Conservation (phyloP, 768 basidiomycete species). For the Imleria badia region DNA sequence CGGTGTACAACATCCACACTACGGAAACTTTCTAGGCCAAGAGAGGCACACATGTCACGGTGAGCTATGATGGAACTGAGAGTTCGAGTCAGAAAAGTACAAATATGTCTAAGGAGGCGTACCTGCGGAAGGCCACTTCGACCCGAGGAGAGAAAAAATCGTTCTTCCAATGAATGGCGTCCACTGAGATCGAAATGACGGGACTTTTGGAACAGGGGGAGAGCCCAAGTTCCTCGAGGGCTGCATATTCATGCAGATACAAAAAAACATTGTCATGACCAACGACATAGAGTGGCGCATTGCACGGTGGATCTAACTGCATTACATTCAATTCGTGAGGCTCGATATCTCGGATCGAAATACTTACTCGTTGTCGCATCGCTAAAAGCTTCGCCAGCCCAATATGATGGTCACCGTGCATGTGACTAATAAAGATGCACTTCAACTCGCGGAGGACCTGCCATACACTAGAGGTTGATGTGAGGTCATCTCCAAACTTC, state of each 20-base stretch:
- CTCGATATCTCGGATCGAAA: neutral
- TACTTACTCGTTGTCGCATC: slow-evolving; percentile 61
- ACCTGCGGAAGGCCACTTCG: slow-evolving; percentile 7
- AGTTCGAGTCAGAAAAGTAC: neutral
- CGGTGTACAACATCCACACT: slow-evolving; percentile 78
- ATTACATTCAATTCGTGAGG: neutral
- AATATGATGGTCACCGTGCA: slow-evolving; percentile 91
- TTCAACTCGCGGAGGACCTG: slow-evolving; percentile 65
- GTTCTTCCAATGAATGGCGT: slow-evolving; percentile 51
- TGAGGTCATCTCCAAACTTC: slow-evolving; percentile 59
- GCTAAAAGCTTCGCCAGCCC: slow-evolving; percentile 75
- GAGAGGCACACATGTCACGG: slow-evolving; percentile 43
- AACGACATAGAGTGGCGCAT: slow-evolving; percentile 70
- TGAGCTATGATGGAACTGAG: slow-evolving; percentile 46
- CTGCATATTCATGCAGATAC: slow-evolving; percentile 71
- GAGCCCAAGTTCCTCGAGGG: slow-evolving; percentile 72
- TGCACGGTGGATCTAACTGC: slow-evolving; percentile 64
- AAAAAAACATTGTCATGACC: slow-evolving; percentile 52
- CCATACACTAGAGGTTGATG: slow-evolving; percentile 43
- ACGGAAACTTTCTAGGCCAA: slow-evolving; percentile 59
- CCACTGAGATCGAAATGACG: slow-evolving; percentile 54
- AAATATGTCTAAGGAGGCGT: neutral
- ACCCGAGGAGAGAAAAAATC: slow-evolving; percentile 33
- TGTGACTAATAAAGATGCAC: slow-evolving; percentile 85
- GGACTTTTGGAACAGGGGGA: slow-evolving; percentile 46